phyloP scores from a whole-genome alignment of 805 yeast genomes.

The Hanseniaspora valbyensis region DNA sequence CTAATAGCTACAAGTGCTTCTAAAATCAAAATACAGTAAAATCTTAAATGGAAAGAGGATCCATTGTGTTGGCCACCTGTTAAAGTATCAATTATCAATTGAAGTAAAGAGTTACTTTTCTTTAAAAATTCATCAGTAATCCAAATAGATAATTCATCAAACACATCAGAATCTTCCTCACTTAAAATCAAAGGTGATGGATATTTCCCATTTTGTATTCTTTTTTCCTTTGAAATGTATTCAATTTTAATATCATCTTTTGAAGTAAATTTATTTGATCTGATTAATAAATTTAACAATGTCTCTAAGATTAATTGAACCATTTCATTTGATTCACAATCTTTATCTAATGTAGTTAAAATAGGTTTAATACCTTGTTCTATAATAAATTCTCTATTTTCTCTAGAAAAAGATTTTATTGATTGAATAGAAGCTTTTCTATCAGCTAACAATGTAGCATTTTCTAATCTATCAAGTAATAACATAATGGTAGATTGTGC shows the following conservation, averaged over 20 bases:
- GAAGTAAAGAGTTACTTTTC: conserved; percentile 31
- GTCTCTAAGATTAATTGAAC: conserved; percentile 79
- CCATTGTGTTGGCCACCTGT: conserved; percentile 28
- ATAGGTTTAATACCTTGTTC: conserved; percentile 74
- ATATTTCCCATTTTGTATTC: conserved; percentile 64
- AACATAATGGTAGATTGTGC: conserved; percentile 82
- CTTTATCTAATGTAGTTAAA: conserved; percentile 53
- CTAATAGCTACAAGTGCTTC: conserved; percentile 76
- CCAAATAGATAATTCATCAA: conserved; percentile 84
- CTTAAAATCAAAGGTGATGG: conserved; percentile 59
- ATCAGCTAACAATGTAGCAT: conserved; percentile 72
- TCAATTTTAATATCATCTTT: conserved; percentile 26
- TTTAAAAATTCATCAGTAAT: conserved; percentile 66
- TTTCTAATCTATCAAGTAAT: conserved; percentile 73
- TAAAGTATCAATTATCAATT: conserved; percentile 38
- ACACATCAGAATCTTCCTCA: conserved; percentile 35
- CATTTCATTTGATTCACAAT: conserved; percentile 55
- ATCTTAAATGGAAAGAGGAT: conserved; percentile 61
- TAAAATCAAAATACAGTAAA: conserved; percentile 73
- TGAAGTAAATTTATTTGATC: conserved; percentile 35
- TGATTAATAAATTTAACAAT: conserved; percentile 63
- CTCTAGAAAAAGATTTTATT: conserved; percentile 75
- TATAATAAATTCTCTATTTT: conserved; percentile 80
- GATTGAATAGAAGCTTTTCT: conserved; percentile 85
- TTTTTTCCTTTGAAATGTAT: conserved; percentile 41